A percentile compares a stretch with the other conserved stretches of the same genome.
phyloP scores from a whole-genome alignment of 495 filamentous ascomycete species.

The Elasticomyces elasticus region DNA sequence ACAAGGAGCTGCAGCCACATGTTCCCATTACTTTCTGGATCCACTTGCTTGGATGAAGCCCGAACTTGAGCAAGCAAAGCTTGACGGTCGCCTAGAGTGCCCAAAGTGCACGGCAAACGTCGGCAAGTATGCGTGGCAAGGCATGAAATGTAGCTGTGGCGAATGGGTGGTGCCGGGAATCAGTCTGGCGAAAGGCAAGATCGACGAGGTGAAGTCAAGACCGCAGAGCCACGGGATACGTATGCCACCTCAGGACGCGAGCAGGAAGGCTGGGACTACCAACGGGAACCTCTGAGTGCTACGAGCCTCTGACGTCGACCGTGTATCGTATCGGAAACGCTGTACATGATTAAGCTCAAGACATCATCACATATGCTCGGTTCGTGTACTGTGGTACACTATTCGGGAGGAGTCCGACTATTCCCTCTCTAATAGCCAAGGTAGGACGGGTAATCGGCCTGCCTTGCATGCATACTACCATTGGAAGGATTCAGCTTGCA shows the following conservation, averaged over 20 bases:
- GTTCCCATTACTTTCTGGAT: slow-evolving; percentile 80
- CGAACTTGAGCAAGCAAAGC: slow-evolving; percentile 61
- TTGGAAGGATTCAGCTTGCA: no score
- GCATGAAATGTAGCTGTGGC: slow-evolving; percentile 83
- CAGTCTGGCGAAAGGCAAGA: slow-evolving; percentile 64
- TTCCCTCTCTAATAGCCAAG: no score
- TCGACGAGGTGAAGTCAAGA: slow-evolving; percentile 54
- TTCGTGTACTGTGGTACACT: no score
- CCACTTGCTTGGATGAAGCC: slow-evolving; percentile 89
- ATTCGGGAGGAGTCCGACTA: no score
- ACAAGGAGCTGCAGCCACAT: slow-evolving; percentile 27
- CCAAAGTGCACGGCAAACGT: slow-evolving; percentile 74
- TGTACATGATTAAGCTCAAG: no score
- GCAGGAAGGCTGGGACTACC: background rate
- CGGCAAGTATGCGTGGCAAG: slow-evolving; percentile 92
- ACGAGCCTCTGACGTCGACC: no score
- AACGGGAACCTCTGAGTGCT: no score
- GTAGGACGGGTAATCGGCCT: no score
- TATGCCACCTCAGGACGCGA: slow-evolving; percentile 17
- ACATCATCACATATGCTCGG: no score
- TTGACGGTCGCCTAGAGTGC: slow-evolving; percentile 76
- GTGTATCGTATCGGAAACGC: no score
- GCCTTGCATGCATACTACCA: no score
- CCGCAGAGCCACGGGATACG: slow-evolving; percentile 10
- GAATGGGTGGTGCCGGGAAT: slow-evolving; percentile 89